Base-by-base conservation (phyloP, 2,329 filamentous ascomycete genomes). In the Colletotrichum tofieldiae region DNA sequence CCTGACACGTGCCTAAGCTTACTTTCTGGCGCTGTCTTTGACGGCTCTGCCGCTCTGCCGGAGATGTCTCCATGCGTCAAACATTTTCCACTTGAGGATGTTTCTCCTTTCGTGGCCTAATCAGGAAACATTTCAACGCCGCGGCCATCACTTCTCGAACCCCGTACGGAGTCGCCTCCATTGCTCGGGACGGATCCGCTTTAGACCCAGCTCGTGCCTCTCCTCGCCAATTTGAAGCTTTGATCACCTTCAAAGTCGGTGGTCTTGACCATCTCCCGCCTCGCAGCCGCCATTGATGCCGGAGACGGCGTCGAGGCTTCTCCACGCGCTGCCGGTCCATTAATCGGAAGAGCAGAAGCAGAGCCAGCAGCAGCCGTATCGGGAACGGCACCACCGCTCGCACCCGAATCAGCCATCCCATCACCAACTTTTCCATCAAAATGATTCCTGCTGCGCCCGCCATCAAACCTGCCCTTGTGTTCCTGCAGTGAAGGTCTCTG, bases 321-420 rank as follows among this genome's bases (percentile, higher is more conserved):
- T 64, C 68, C 56, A 71, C 51, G 41, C 52, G 47, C 51, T 37
- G 63, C 67, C 67, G 56, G 51, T 20, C 43, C 23, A 43, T 60
- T 54, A 23, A 20, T 51, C 47, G 11, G 47, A 29, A 14, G 12
- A 29, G 54, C 54, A 51, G 45, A 51, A 26, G 32, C n/a, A 20
- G 60, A 32, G 66, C 41, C 29, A 52, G 54, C 47, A 41, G n/a
- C 12, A 18, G 14, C 32, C 56, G 59, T 5, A 51, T 62, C 45
- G 45, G 59, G 32, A 41, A 20, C 23, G 47, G 20, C 35, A 29
- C 29, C 41, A 29, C 32, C 11, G 23, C 37, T 49, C 49, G 43
- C 37, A 29, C 35, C 32, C n/a, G 43, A 61, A 47, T 35, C 58
- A 49, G 43, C 20, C 37, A 7, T 16, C 35, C 3, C 12, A 3